These are phyloP conservation scores for Leucaena leucocephala DNA, from an alignment of 306 rosid species.

Conservation along the genomic window DNA sequence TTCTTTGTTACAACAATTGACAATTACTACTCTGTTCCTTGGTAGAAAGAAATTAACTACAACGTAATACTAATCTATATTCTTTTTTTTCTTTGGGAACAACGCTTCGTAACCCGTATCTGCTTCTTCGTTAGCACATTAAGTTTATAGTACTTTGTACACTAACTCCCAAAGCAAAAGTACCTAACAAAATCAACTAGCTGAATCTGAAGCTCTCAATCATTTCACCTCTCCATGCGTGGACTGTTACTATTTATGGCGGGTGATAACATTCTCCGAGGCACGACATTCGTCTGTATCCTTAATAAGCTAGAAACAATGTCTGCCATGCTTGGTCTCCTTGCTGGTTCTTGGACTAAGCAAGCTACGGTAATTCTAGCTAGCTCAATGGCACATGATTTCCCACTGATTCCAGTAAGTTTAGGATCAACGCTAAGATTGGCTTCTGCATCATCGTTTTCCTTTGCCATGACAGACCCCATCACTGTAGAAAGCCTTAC, in stretches of 20 bases:
- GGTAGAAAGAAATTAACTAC: not conserved
- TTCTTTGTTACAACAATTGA: not conserved
- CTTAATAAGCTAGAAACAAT: slow-evolving; percentile 46
- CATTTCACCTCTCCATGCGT: slow-evolving; percentile 35
- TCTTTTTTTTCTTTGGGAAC: not conserved
- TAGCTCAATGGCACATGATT: slow-evolving; percentile 41
- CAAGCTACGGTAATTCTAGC: slow-evolving; percentile 55
- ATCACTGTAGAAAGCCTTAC: slow-evolving; percentile 47
- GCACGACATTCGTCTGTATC: slow-evolving; percentile 28
- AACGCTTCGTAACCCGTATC: not conserved
- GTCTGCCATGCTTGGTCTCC: slow-evolving; percentile 45
- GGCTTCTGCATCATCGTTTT: slow-evolving; percentile 41
- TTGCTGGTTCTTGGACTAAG: slow-evolving; percentile 45
- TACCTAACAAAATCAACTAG: not conserved
- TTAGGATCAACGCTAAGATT: slow-evolving; percentile 47
- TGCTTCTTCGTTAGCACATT: not conserved
- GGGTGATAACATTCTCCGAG: slow-evolving; percentile 12
- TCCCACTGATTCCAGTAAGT: slow-evolving; percentile 37
- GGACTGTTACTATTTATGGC: not conserved
- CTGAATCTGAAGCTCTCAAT: not conserved
- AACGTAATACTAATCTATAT: not conserved
- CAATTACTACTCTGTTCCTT: not conserved
- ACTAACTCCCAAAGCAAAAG: not conserved
- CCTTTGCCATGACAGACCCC: slow-evolving; percentile 35
- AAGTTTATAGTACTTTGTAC: not conserved